phyloP scores from a whole-genome alignment of 2,329 filamentous ascomycete species.

The Fusarium bulbicola region DNA sequence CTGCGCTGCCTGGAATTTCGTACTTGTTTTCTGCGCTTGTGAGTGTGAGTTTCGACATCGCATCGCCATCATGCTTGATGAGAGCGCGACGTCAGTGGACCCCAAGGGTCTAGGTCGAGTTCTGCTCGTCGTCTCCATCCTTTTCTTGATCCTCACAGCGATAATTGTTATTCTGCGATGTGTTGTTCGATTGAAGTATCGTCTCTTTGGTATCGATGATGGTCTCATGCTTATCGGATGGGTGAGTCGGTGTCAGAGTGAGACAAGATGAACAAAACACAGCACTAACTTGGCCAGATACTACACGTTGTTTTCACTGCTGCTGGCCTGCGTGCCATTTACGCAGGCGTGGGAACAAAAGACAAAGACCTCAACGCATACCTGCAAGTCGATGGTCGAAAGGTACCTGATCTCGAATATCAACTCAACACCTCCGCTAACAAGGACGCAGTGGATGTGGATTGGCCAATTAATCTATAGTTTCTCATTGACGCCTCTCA shows the following conservation, averaged over 20 bases:
- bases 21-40: neutral
- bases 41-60: neutral
- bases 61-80: slow-evolving; percentile 9
- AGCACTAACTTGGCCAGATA: neutral
- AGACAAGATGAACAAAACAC: neutral
- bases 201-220: slow-evolving; percentile 23
- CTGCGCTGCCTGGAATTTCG: neutral
- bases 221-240: slow-evolving; percentile 27
- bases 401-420: neutral
- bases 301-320: slow-evolving; percentile 10
- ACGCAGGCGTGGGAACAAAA: slow-evolving; percentile 10
- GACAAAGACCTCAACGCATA: slow-evolving; percentile 9
- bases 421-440: neutral
- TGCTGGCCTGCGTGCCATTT: neutral
- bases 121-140: slow-evolving; percentile 1
- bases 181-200: neutral
- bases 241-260: neutral
- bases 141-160: neutral
- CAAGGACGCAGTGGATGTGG: slow-evolving; percentile 7
- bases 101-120: slow-evolving; percentile 11
- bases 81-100: neutral
- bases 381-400: slow-evolving; percentile 11
- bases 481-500: slow-evolving; percentile 20
- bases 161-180: slow-evolving; percentile 11
- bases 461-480: slow-evolving; percentile 9